Base-by-base conservation (phyloP, 106 monocot genomes). In the Cymbidium sinense region DNA sequence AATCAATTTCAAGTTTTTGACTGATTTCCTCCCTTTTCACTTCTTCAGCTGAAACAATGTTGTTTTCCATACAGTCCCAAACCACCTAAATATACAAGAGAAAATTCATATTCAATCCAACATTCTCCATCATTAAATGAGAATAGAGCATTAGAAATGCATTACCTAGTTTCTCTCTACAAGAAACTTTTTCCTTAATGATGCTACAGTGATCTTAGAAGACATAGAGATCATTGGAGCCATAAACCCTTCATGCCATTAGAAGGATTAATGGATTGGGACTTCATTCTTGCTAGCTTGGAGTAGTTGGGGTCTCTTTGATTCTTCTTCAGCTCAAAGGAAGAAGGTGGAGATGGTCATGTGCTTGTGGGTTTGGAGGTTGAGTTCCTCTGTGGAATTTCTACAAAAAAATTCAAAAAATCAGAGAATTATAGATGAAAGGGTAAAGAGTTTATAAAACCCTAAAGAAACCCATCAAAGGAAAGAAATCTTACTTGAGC, bases 191-290 rank as follows among this genome's bases (percentile, higher is more conserved):
- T 79, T 86, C 55, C 74, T 85, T 21, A 85, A 79, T 11, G 90
- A 87, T 19, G 86, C 75, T 4, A 79, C 70, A 10, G 78, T 25
- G 44, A 76, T 76, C 70, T 95, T 93, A 54, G 91, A 93, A 18
- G 87, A 65, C 5, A 93, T 87, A 5, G 93, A 96, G 78, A 96
- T 85, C 0, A 93, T 96, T 19, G 96, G 93, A 5, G 93, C 85
- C 96, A 96, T 96, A 89, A 96, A 65, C 83, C 86, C 86, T 89
- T 96, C 28, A 64, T 23, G 2, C 76, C 64, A 64, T 93, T 88
- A 25, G 65, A 81, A 74, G 86, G 52, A 10, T 80, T 18, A 30
- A 70, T 9, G 13, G 58, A 50, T 20, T 84, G 79, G 4, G 86
- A 86, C 75, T 81, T 93, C 64, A 78, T 64, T 36, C 76, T 83